Base-by-base conservation (phyloP, 306 rosid species). In the barrel medic (Medicago truncatula) region DNA sequence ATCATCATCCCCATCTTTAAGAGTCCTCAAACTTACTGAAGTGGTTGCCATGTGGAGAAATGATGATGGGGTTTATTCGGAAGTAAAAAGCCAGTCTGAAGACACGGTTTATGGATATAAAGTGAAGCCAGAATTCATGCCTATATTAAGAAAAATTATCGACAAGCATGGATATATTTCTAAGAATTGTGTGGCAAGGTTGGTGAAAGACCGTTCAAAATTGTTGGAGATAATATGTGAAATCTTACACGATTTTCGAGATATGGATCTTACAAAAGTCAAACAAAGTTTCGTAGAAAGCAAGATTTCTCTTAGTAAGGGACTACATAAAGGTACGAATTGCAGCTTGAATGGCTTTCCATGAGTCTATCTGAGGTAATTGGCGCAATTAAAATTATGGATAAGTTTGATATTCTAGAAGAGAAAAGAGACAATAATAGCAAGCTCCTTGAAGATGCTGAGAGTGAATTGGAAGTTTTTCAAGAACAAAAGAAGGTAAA, bases 301-400 rank as follows among this genome's bases (percentile, higher is more conserved):
- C 6, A 76, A 20, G 78, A 76, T 81, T 43, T 18, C 0, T 20
- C 69, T 28, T 7, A 67, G 49, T 1, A 15, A 41, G 18, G 77
- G 53, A 0, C n/a, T n/a, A n/a, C n/a, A n/a, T n/a, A n/a, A n/a
- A n/a, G n/a, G n/a, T 76, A 0, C 31, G 0, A 0, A 31, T 44
- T 75, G 23, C 59, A 76, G 10, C 21, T 65, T 47, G 75, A 31
- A 8, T 65, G 85, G 82, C 82, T 77, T 38, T 60, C 9, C 25
- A 2, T 0, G 16, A 71, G 60, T 18, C 47, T 82, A 43, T 8
- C 6, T 25, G 67, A 65, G 59, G 47, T 82, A 20, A 67, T 46
- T 16, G 54, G 49, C 13, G 82, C 72, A 47, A 77, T 36, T 21
- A 9, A 39, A 40, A 7, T 38, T 39, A 1, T 72, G 2, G 9